These are phyloP conservation scores for Gyrodon lividus DNA, from an alignment of 768 basidiomycete genomes.

Conservation along the genomic window DNA sequence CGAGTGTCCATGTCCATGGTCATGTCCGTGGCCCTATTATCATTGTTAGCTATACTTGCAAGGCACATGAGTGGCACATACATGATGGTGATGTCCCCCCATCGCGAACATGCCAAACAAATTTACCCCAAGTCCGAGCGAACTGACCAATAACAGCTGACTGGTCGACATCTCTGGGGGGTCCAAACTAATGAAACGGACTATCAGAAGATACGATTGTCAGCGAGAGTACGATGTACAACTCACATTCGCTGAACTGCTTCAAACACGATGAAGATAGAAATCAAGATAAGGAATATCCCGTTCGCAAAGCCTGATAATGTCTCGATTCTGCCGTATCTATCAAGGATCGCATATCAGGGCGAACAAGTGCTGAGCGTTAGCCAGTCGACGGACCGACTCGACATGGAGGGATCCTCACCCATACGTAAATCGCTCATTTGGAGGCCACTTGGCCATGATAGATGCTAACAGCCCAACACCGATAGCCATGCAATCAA, in stretches of 20 bases:
- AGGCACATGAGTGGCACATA: slow-evolving; percentile 34
- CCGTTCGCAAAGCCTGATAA: slow-evolving; percentile 98
- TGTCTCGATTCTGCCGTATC: slow-evolving; percentile 95
- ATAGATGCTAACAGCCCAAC: slow-evolving; percentile 95
- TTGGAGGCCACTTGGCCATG: slow-evolving; percentile 97
- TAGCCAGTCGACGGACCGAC: background rate
- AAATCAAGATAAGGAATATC: slow-evolving; percentile 89
- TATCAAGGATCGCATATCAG: slow-evolving; percentile 33
- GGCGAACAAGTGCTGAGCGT: background rate
- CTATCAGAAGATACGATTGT: background rate
- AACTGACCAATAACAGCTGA: slow-evolving; percentile 86
- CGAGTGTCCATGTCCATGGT: slow-evolving; percentile 14
- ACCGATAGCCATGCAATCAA: slow-evolving; percentile 96
- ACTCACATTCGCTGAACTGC: slow-evolving; percentile 88
- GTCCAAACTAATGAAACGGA: slow-evolving; percentile 55
- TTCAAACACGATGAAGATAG: slow-evolving; percentile 97
- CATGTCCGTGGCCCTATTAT: slow-evolving; percentile 19
- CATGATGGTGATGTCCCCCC: slow-evolving; percentile 89
- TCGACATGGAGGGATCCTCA: slow-evolving; percentile 33
- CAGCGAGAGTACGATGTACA: slow-evolving; percentile 20
- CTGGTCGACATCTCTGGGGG: slow-evolving; percentile 98
- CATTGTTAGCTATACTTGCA: background rate
- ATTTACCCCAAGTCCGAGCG: slow-evolving; percentile 88
- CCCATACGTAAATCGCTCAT: slow-evolving; percentile 96
- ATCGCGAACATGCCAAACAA: slow-evolving; percentile 99